Conservation (phyloP, 768 basidiomycete genomes). For the Boletales sp. region DNA sequence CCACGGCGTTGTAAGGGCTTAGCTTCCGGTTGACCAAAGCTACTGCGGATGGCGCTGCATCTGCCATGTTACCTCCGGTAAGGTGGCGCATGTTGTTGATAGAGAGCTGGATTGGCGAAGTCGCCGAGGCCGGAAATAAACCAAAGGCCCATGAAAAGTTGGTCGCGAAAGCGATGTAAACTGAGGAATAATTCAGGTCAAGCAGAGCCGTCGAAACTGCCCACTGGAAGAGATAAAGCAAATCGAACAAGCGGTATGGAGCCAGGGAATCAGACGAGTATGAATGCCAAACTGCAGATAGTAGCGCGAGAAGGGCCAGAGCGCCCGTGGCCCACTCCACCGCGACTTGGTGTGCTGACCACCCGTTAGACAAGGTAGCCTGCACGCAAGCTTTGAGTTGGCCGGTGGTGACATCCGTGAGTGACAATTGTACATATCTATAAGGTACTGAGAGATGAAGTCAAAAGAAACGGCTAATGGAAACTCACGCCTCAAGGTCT, state of each 20-base stretch:
- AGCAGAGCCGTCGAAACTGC: constrained; percentile 79
- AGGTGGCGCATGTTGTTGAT: constrained; percentile 80
- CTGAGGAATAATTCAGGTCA: constrained; percentile 81
- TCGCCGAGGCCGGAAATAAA: constrained; percentile 52
- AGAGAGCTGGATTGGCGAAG: constrained; percentile 63
- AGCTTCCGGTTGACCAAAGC: constrained; percentile 77
- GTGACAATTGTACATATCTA: constrained; percentile 68
- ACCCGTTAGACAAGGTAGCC: constrained; percentile 88
- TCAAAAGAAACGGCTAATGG: neutral
- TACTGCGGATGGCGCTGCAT: constrained; percentile 58
- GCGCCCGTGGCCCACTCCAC: constrained; percentile 79
- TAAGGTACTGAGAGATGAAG: constrained; percentile 2
- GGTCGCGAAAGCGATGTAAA: constrained; percentile 75
- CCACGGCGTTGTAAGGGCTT: constrained; percentile 66
- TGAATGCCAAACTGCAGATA: constrained; percentile 54
- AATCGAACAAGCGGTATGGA: constrained; percentile 76
- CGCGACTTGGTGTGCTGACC: constrained; percentile 68
- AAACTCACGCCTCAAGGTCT: constrained; percentile 71
- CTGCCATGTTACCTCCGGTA: constrained; percentile 74
- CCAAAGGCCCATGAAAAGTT: constrained; percentile 93
- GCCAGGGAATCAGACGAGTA: constrained; percentile 52
- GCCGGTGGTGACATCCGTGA: constrained; percentile 66
- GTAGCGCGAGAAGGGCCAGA: constrained; percentile 57
- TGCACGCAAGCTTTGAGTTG: constrained; percentile 85
- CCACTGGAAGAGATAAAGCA: constrained; percentile 80